Conservation (phyloP, 805 yeast species). For the Huiozyma sinensis region DNA sequence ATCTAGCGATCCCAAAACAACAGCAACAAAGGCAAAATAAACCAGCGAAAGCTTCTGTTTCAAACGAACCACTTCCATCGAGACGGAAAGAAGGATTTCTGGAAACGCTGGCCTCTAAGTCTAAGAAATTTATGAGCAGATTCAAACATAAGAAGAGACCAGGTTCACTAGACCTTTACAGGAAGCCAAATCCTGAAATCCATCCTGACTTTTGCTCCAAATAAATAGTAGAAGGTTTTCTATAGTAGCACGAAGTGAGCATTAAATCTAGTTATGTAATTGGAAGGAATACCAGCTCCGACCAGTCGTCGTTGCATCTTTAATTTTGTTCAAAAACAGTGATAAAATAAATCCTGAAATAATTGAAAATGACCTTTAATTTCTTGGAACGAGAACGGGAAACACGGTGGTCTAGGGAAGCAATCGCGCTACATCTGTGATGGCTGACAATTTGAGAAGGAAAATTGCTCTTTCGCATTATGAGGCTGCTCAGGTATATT, state of each 20-base stretch:
- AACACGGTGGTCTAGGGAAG: too few species aligned
- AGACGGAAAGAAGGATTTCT: neutral
- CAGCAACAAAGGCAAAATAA: neutral
- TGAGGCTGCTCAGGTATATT: neutral
- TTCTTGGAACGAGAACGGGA: too few species aligned
- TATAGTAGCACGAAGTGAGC: too few species aligned
- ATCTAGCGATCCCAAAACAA: neutral
- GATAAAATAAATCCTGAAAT: neutral
- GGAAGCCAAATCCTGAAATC: slow-evolving; percentile 3
- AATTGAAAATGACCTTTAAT: too few species aligned
- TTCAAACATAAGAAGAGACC: slow-evolving; percentile 6
- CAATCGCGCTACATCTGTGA: neutral
- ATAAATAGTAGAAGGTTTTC: too few species aligned
- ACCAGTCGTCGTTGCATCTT: neutral
- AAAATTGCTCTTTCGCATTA: too few species aligned
- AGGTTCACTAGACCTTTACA: slow-evolving; percentile 3
- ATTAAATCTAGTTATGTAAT: too few species aligned
- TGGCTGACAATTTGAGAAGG: slow-evolving; percentile 18
- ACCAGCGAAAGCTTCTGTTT: neutral
- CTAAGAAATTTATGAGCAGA: slow-evolving; percentile 2
- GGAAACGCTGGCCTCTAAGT: neutral
- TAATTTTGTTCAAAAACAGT: neutral
- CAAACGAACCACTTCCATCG: neutral
- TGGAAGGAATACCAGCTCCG: too few species aligned
- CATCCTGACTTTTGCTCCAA: too few species aligned